These are phyloP conservation scores for Sequoia sempervirens DNA, from an alignment of 75 land plant genomes.

Conservation along the genomic window DNA sequence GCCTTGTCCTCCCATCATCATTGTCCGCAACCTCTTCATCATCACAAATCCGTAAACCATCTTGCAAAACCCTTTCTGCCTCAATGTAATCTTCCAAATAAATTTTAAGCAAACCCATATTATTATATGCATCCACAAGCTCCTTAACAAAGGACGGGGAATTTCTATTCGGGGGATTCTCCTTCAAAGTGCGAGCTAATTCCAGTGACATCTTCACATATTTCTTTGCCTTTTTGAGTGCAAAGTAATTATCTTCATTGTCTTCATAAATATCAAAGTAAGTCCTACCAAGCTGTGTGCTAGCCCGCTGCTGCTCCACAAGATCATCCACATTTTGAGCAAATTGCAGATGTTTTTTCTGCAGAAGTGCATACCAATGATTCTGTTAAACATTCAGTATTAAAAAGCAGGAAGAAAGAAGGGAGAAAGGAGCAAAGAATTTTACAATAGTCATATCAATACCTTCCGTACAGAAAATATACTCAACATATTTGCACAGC, in stretches of 20 bases:
- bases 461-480: slow-evolving; percentile 27
- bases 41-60: slow-evolving; percentile 73
- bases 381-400: background rate
- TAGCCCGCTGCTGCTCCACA: slow-evolving; percentile 91
- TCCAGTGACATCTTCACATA: slow-evolving; percentile 65
- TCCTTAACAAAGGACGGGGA: slow-evolving; percentile 68
- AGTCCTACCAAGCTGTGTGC: slow-evolving; percentile 96
- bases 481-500: slow-evolving; percentile 35
- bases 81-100: slow-evolving; percentile 70
- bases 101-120: slow-evolving; percentile 87
- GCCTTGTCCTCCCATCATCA: slow-evolving; percentile 83
- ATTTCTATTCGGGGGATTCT: slow-evolving; percentile 32
- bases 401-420: background rate
- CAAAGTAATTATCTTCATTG: slow-evolving; percentile 47
- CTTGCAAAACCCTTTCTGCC: slow-evolving; percentile 54
- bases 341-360: slow-evolving; percentile 79
- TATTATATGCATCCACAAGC: slow-evolving; percentile 92
- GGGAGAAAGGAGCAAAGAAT: too few species aligned
- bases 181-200: slow-evolving; percentile 60
- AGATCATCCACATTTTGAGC: slow-evolving; percentile 67
- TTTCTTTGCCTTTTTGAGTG: slow-evolving; percentile 64
- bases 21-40: slow-evolving; percentile 81
- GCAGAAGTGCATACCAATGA: slow-evolving; percentile 5
- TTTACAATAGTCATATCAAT: background rate
- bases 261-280: slow-evolving; percentile 73